Percentiles rank a stretch among this genome's conserved stretches.
phyloP scores from a whole-genome alignment of 2,329 filamentous ascomycete genomes.

The Paecilomyces fulvus region DNA sequence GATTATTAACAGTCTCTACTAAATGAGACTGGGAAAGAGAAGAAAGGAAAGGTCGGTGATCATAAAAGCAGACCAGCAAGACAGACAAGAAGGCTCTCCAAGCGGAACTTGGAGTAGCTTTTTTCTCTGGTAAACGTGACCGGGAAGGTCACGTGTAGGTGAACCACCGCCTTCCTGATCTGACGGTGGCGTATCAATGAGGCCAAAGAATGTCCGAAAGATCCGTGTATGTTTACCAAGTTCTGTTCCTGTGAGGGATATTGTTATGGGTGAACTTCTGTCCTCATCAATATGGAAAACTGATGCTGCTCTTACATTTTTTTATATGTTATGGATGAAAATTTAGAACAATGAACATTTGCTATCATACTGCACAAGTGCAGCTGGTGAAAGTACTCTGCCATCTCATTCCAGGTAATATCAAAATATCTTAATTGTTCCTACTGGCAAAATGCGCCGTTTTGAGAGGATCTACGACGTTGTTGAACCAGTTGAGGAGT shows the following conservation, averaged over 20 bases:
- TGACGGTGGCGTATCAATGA: not conserved
- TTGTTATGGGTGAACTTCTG: too few relatives aligned
- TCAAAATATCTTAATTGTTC: too few relatives aligned
- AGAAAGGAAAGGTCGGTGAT: not conserved
- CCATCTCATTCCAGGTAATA: too few relatives aligned
- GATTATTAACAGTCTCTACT: not conserved
- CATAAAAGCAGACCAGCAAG: not conserved
- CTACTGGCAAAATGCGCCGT: slow-evolving; percentile 7
- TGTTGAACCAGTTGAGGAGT: slow-evolving; percentile 17
- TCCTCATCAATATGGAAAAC: too few relatives aligned
- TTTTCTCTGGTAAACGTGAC: not conserved
- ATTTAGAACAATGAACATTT: too few relatives aligned
- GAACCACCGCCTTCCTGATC: not conserved
- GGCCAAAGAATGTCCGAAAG: too few relatives aligned
- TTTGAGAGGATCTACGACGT: slow-evolving; percentile 14
- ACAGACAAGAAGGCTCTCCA: not conserved
- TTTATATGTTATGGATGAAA: too few relatives aligned
- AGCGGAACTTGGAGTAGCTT: not conserved
- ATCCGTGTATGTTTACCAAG: too few relatives aligned
- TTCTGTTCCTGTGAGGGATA: too few relatives aligned
- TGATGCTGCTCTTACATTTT: too few relatives aligned
- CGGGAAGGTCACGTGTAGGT: not conserved
- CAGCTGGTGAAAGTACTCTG: too few relatives aligned
- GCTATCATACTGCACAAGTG: too few relatives aligned
- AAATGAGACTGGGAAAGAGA: not conserved